Evolutionary conservation across 208 protist genomes (phyloP).

Genomic region (Trypanosomatidae sp.): DNA sequence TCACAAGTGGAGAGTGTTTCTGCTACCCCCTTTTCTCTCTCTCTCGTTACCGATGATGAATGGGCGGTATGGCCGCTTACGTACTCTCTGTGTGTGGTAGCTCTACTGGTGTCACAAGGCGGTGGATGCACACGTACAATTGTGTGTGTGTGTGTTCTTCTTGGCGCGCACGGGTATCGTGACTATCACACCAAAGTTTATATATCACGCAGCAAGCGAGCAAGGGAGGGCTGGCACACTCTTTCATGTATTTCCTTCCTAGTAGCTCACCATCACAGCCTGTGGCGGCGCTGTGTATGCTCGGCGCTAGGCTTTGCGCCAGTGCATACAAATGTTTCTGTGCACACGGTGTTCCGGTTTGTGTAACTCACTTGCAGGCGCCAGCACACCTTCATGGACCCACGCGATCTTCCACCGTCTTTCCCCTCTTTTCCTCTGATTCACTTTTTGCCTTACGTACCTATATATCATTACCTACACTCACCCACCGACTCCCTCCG

Average conservation of each 20-base stretch:
- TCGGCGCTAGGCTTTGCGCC: neutral
- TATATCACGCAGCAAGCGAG: neutral
- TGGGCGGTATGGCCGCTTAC: neutral
- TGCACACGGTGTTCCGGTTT: neutral
- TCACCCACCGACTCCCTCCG: neutral
- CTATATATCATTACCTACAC: neutral
- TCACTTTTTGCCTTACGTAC: neutral
- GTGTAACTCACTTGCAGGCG: neutral
- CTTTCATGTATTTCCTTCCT: neutral
- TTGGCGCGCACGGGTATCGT: neutral
- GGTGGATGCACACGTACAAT: neutral
- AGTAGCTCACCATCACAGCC: neutral
- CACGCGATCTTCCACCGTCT: neutral
- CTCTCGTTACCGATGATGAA: neutral
- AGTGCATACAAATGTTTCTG: neutral
- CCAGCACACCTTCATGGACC: neutral
- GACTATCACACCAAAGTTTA: neutral
- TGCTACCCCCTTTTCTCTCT: neutral
- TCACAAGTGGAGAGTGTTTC: neutral
- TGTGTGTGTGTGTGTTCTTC: neutral
- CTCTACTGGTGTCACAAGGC: neutral
- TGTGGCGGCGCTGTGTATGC: neutral
- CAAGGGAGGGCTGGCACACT: neutral
- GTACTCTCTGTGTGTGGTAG: neutral
- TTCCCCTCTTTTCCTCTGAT: neutral